Conservation (phyloP, 805 yeast species). For the Wickerhamiella siamensis region DNA sequence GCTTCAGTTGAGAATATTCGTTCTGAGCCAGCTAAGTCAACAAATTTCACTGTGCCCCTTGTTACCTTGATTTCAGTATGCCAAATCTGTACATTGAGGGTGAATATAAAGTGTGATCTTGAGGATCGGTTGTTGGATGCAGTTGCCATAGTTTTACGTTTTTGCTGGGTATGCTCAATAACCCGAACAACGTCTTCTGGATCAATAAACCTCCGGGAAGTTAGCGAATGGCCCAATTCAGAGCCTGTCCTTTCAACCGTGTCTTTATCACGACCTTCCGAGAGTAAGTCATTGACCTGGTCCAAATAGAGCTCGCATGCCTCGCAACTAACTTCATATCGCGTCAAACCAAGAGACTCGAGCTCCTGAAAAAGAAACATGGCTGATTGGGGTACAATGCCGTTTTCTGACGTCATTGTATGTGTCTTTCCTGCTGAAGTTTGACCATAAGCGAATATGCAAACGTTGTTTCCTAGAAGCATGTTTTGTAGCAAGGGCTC, state of each 20-base stretch:
- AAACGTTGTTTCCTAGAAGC: constrained; percentile 78
- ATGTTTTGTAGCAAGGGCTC: constrained; percentile 77
- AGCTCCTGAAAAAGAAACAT: constrained; percentile 51
- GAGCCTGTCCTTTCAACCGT: no score
- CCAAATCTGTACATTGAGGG: no score
- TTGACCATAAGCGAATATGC: constrained; percentile 94
- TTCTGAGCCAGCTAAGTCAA: constrained; percentile 93
- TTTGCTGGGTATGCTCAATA: constrained; percentile 40
- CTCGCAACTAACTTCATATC: constrained; percentile 40
- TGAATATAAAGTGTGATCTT: constrained; percentile 78
- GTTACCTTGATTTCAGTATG: constrained; percentile 34
- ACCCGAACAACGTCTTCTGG: constrained; percentile 37
- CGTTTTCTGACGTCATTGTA: constrained; percentile 73
- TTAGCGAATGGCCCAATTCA: no score
- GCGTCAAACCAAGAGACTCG: constrained; percentile 31
- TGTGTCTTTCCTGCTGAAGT: constrained; percentile 91
- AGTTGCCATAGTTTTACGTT: constrained; percentile 71
- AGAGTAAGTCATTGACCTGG: constrained; percentile 51
- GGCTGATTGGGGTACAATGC: constrained; percentile 71
- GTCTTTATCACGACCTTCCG: no score
- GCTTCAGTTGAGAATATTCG: constrained; percentile 62
- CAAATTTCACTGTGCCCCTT: constrained; percentile 56
- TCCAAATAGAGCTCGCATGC: constrained; percentile 88
- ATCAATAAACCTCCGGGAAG: constrained; percentile 32
- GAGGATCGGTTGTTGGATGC: constrained; percentile 73